phyloP scores from a whole-genome alignment of 1,139 yeast species.

The Yamadazyma sp. region DNA sequence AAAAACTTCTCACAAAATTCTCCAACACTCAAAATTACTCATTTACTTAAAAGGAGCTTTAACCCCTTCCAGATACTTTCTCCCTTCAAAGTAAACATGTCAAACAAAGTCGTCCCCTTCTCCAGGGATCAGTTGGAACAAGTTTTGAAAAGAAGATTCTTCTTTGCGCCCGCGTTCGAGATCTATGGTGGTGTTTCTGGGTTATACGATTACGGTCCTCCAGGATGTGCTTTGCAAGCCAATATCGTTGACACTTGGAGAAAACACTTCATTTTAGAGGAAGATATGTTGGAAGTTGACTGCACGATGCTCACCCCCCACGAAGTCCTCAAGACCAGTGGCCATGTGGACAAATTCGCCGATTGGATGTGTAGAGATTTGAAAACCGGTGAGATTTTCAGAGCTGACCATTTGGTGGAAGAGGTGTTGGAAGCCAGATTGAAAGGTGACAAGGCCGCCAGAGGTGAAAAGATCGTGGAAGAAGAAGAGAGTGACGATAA shows the following conservation, averaged over 20 bases:
- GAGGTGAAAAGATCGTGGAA: constrained; percentile 64
- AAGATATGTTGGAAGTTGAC: constrained; percentile 98
- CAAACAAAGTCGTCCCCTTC: constrained; percentile 47
- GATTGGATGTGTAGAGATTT: constrained; percentile 99
- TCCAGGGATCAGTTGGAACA: constrained; percentile 87
- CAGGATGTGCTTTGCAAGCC: constrained; percentile 98
- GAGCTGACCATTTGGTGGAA: constrained; percentile 98
- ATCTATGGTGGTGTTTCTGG: constrained; percentile 99
- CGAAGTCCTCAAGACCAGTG: constrained; percentile 96
- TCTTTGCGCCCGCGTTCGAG: constrained; percentile 96
- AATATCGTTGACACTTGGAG: constrained; percentile 94
- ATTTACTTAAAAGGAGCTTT: background rate
- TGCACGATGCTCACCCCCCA: constrained; percentile 97
- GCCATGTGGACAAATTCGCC: constrained; percentile 98
- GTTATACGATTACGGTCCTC: constrained; percentile 97
- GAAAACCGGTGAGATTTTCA: constrained; percentile 95
- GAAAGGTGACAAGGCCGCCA: constrained; percentile 94
- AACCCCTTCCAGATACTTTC: background rate
- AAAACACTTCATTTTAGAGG: constrained; percentile 95
- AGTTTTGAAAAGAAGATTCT: constrained; percentile 91
- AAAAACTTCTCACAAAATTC: background rate
- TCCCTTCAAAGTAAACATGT: constrained; percentile 20
- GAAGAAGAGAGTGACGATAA: constrained; percentile 68
- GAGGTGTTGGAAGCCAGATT: constrained; percentile 94
- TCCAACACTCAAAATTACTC: constrained; percentile 1